Evolutionary conservation across 371 early-diverging fungal genomes (phyloP).

Genomic region (Actinomucor elegans): DNA sequence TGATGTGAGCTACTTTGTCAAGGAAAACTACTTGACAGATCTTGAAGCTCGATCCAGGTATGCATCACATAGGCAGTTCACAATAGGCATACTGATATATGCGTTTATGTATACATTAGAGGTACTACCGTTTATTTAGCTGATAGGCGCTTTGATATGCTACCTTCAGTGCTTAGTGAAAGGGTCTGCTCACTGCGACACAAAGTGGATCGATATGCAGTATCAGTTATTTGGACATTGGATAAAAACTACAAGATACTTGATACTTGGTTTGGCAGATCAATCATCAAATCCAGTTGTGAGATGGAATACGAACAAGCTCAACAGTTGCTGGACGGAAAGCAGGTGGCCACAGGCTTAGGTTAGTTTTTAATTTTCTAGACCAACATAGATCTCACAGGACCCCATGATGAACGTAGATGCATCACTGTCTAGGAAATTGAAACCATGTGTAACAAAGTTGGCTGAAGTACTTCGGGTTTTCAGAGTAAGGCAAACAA

Average conservation of each 20-base stretch:
- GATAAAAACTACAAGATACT: slow-evolving; percentile 53
- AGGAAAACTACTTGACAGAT: slow-evolving; percentile 79
- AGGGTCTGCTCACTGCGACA: slow-evolving; percentile 83
- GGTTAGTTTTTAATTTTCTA: too few species aligned
- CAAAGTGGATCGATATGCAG: slow-evolving; percentile 79
- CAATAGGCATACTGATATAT: too few species aligned
- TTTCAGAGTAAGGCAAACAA: slow-evolving; percentile 38
- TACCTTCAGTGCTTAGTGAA: slow-evolving; percentile 93
- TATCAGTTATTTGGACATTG: slow-evolving; percentile 76
- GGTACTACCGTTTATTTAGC: slow-evolving; percentile 95
- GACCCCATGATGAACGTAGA: slow-evolving; percentile 20
- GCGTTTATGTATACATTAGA: slow-evolving; percentile 33
- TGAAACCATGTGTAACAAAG: slow-evolving; percentile 50
- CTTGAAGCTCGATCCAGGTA: slow-evolving; percentile 76
- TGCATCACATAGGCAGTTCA: too few species aligned
- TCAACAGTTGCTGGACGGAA: slow-evolving; percentile 78
- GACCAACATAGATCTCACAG: too few species aligned
- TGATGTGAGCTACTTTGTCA: slow-evolving; percentile 94
- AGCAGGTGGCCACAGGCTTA: slow-evolving; percentile 45
- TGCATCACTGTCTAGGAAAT: slow-evolving; percentile 40
- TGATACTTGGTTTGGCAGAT: slow-evolving; percentile 74
- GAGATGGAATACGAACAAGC: slow-evolving; percentile 95
- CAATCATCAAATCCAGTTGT: slow-evolving; percentile 79
- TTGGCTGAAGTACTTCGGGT: slow-evolving; percentile 61
- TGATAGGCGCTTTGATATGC: slow-evolving; percentile 95